These are phyloP conservation scores for Cucumis melo DNA, from an alignment of 306 rosid genomes.

Conservation along the genomic window DNA sequence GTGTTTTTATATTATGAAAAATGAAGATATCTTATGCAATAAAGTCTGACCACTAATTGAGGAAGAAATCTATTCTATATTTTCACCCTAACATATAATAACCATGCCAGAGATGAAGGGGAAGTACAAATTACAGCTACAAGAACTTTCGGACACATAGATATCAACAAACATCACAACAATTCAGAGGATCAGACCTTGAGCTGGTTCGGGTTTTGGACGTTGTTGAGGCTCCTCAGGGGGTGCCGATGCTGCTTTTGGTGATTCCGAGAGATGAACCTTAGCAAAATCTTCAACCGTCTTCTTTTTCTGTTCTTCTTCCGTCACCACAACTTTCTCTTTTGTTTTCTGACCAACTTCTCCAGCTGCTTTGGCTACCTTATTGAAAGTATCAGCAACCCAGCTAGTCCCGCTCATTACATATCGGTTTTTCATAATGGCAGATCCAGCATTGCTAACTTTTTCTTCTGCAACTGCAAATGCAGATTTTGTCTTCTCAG, in stretches of 20 bases:
- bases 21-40: conserved; percentile 6
- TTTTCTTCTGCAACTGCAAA: conserved; percentile 82
- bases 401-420: conserved; percentile 64
- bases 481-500: conserved; percentile 90
- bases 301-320: conserved; percentile 49
- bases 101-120: not conserved
- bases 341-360: conserved; percentile 84
- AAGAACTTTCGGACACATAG: conserved; percentile 15
- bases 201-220: conserved; percentile 62
- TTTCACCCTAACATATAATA: not conserved
- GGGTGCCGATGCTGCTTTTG: conserved; percentile 40
- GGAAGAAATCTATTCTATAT: conserved; percentile 7
- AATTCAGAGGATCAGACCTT: conserved; percentile 75
- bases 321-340: conserved; percentile 52
- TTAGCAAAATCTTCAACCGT: conserved; percentile 44
- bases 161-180: conserved; percentile 29
- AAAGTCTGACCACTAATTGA: not conserved
- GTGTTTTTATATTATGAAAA: conserved; percentile 13
- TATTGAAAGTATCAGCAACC: conserved; percentile 76
- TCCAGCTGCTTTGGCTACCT: conserved; percentile 82
- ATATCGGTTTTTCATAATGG: conserved; percentile 87
- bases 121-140: conserved; percentile 11
- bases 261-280: conserved; percentile 50
- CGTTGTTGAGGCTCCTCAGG: conserved; percentile 30
- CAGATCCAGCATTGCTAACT: conserved; percentile 80